phyloP scores from a whole-genome alignment of 2,329 filamentous ascomycete species.

The Fusarium beomiforme region DNA sequence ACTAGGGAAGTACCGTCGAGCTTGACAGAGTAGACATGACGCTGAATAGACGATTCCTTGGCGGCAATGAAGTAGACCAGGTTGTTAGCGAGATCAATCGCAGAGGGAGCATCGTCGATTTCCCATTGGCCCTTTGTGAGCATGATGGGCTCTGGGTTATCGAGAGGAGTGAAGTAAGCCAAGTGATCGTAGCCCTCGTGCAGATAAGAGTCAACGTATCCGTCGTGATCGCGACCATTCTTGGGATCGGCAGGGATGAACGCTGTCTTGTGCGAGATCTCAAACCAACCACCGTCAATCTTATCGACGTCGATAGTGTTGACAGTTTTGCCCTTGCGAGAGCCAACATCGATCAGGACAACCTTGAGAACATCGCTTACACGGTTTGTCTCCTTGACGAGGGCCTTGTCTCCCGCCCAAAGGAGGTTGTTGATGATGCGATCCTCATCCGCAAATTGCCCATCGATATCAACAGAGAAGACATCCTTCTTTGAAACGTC shows the following conservation, averaged over 20 bases:
- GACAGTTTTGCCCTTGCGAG: conserved; percentile 79
- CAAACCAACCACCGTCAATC: conserved; percentile 97
- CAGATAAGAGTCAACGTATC: conserved; percentile 92
- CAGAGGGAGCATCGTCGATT: conserved; percentile 84
- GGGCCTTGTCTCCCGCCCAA: conserved; percentile 86
- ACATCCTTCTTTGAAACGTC: conserved; percentile 80
- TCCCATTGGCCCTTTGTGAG: conserved; percentile 94
- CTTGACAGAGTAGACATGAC: conserved; percentile 90
- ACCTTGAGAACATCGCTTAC: conserved; percentile 93
- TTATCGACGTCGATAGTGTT: conserved; percentile 81
- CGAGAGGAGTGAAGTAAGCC: conserved; percentile 90
- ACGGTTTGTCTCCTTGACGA: conserved; percentile 92
- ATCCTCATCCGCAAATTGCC: conserved; percentile 82
- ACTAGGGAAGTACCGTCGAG: conserved; percentile 80
- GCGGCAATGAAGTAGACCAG: conserved; percentile 91
- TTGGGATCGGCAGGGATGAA: conserved; percentile 86
- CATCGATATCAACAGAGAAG: conserved; percentile 81
- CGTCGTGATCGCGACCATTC: conserved; percentile 81
- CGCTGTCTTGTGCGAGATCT: conserved; percentile 85
- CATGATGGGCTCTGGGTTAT: conserved; percentile 82
- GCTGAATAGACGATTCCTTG: conserved; percentile 86
- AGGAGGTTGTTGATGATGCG: conserved; percentile 92
- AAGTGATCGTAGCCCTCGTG: conserved; percentile 89
- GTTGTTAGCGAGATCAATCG: conserved; percentile 85
- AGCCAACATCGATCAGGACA: conserved; percentile 81